Base-by-base conservation (phyloP, 2,329 filamentous ascomycete species). In the Anthostomella pinea region DNA sequence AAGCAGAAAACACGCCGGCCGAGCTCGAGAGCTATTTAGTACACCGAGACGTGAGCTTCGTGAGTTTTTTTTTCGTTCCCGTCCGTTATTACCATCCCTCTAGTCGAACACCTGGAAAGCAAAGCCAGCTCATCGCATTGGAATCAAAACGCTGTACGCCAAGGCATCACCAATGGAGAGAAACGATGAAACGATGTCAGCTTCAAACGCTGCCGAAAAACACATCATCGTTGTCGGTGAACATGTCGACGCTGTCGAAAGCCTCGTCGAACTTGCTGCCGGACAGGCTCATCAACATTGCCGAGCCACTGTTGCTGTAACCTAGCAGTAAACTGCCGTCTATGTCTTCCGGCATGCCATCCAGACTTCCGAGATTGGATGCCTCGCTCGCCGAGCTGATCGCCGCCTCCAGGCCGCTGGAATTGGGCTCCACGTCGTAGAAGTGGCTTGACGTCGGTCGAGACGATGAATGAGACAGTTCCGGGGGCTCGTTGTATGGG, bases 381-480 rank as follows among this genome's bases (percentile, higher is more conserved):
- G 57, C 13, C 60, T 53, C 36, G 54, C 56, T 37, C 58, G 46
- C 27, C 2, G 56, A 55, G 30, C 56, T 57, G 38, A 59, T 56
- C 51, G 66, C 54, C n/a, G 51, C 39, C 26, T 56, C 47, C 20
- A 46, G 41, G 29, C 35, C 50, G 41, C 54, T 58, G n/a, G 59
- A 57, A 52, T 61, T 64, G 25, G 65, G 59, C 26, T 73, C 68
- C 39, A 67, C 55, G 26, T 73, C 65, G 48, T 73, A 76, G 56
- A 67, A 73, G 28, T 62, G 66, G n/a, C 56, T 52, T 25, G 56
- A 54, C 5, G 68, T 62, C 18, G 72, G 72, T 4, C 77, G 76
- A 16, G 77, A 80, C 10, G 75, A 75, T 15, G 76, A 77, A 41
- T 76, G 70, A n/a, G 77, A 79, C 19, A 81, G 70, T 43, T 75